Evolutionary conservation across 768 basidiomycete genomes (phyloP).

Genomic region (Termitomyces sp.): DNA sequence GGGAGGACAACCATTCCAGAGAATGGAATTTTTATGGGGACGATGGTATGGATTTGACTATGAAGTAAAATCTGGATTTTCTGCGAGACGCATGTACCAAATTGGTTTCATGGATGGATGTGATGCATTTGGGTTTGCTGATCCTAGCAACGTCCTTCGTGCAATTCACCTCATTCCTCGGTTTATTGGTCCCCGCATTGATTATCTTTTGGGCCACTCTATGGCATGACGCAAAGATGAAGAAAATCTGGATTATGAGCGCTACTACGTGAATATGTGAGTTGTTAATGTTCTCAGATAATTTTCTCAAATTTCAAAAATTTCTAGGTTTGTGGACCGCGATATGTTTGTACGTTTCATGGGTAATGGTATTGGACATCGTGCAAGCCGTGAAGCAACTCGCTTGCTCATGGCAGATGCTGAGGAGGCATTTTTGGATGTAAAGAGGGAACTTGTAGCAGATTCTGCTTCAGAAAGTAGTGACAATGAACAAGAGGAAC

Average conservation of each 20-base stretch:
- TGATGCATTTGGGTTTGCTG: neutral
- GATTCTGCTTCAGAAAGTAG: too few species aligned
- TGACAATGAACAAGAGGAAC: too few species aligned
- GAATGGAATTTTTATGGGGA: neutral
- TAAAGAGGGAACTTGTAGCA: too few species aligned
- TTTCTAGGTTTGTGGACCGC: too few species aligned
- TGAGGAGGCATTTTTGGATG: too few species aligned
- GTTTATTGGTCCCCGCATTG: neutral
- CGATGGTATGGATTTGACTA: neutral
- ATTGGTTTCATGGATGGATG: neutral
- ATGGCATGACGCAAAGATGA: neutral
- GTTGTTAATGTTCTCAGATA: too few species aligned
- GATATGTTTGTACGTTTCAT: too few species aligned
- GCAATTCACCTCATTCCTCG: neutral
- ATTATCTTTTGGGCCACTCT: neutral
- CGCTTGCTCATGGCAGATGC: too few species aligned
- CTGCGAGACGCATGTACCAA: neutral
- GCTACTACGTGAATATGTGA: too few species aligned
- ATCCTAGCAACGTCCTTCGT: neutral
- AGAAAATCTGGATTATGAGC: neutral
- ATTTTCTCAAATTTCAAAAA: too few species aligned
- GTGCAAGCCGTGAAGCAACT: too few species aligned
- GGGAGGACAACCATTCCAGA: neutral
- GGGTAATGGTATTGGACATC: too few species aligned
- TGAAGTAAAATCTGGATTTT: neutral